Percentiles rank a stretch among this genome's conserved stretches.
Evolutionary conservation across 1,284 basidiomycete species (phyloP).

Genomic region (Neonothopanus nambi): DNA sequence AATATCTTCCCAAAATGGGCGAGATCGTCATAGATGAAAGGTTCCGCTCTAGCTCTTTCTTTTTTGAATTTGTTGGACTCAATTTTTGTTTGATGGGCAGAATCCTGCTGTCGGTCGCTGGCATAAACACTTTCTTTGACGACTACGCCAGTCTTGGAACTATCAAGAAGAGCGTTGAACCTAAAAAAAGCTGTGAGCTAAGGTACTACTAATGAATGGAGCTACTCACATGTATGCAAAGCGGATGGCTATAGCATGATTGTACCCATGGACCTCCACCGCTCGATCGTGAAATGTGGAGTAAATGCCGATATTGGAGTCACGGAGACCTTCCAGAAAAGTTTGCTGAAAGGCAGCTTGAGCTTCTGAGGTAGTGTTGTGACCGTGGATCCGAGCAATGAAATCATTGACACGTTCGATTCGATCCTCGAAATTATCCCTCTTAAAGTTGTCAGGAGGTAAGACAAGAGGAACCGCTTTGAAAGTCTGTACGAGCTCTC

Average conservation of each 20-base stretch:
- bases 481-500: constrained; percentile 50
- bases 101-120: constrained; percentile 27
- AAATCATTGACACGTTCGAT: constrained; percentile 50
- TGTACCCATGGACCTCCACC: constrained; percentile 53
- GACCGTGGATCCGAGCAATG: constrained; percentile 27
- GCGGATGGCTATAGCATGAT: constrained; percentile 41
- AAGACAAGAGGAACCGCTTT: constrained; percentile 38
- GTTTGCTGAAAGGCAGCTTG: constrained; percentile 45
- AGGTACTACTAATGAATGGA: neutral
- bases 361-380: constrained; percentile 20
- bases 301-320: constrained; percentile 57
- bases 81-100: neutral
- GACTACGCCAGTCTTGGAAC: constrained; percentile 52
- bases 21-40: constrained; percentile 34
- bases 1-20: constrained; percentile 28
- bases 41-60: neutral
- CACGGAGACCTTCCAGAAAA: constrained; percentile 50
- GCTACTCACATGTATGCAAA: constrained; percentile 65
- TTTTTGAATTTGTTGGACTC: neutral
- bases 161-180: constrained; percentile 56
- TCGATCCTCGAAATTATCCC: constrained; percentile 49
- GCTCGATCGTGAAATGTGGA: constrained; percentile 62
- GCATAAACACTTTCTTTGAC: constrained; percentile 40
- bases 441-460: constrained; percentile 40
- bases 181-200: constrained; percentile 31